These are phyloP conservation scores for Naganishia antarctica DNA, from an alignment of 768 basidiomycete genomes.

Conservation along the genomic window DNA sequence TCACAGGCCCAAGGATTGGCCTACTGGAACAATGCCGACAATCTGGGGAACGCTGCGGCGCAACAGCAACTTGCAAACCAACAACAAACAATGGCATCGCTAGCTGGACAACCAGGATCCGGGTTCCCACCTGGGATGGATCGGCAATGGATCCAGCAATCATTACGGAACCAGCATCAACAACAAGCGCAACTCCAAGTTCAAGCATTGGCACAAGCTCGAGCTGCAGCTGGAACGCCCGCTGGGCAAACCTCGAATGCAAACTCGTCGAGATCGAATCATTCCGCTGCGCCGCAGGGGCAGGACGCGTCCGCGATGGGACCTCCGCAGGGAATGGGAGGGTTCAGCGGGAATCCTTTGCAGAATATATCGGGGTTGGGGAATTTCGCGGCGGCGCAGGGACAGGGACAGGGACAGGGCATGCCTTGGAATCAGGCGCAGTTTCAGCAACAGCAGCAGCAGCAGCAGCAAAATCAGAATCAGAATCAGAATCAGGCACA, in stretches of 20 bases:
- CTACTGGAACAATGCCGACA: not conserved
- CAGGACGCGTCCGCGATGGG: not conserved
- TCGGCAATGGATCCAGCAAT: constrained; percentile 19
- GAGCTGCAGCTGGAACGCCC: not conserved
- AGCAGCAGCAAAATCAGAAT: constrained; percentile 16
- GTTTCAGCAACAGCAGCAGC: too few species aligned
- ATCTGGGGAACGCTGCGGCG: not conserved
- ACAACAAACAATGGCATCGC: not conserved
- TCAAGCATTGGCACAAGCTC: constrained; percentile 14
- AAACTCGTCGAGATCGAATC: too few species aligned
- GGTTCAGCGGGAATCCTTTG: constrained; percentile 11
- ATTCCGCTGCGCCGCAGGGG: too few species aligned
- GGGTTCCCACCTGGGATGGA: constrained; percentile 3
- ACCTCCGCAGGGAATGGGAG: not conserved
- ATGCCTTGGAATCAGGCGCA: too few species aligned
- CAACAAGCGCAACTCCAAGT: constrained; percentile 19
- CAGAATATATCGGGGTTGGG: too few species aligned
- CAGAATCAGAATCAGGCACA: too few species aligned
- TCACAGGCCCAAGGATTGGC: not conserved
- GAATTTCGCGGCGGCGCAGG: too few species aligned
- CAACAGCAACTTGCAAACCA: not conserved
- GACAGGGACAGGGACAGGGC: too few species aligned
- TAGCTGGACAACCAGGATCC: not conserved
- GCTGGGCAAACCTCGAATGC: not conserved
- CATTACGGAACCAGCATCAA: not conserved